Base-by-base conservation (phyloP, 495 filamentous ascomycete genomes). In the Aspergillus haitiensis region DNA sequence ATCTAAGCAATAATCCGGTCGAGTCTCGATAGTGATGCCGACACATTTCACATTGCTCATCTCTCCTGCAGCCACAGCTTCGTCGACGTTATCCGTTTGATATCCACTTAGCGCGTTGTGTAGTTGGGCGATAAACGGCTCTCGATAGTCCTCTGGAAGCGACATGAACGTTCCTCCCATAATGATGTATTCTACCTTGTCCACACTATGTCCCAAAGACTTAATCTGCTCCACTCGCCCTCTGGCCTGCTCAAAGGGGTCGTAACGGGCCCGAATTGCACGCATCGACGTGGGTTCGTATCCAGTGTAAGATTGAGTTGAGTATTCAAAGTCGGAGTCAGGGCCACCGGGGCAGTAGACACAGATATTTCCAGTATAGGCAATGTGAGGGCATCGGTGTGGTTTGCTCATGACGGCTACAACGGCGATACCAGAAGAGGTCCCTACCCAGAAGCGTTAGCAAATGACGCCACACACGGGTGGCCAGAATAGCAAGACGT, bases 121-220 rank as follows among this genome's bases (percentile, higher is more conserved):
- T 53, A 98, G 82, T 64, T 96, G 92, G 8, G 92, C 88, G 52
- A 98, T 95, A 66, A 98, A 98, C 37, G 88, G 83, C 46, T 98
- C 89, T 33, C 94, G 81, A 70, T 98, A 98, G 10, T 86, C 83
- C 66, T 92, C 86, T 4, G 94, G 84, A 13, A 98, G 75, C 0
- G 93, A 97, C 94, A 98, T 98, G 72, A 98, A 98, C 1, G 94
- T 98, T 58, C 94, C 94, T 58, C 94, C 94, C 94, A 98, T 98
- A 64, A 98, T 96, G 69, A 98, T 98, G 70, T 97, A 98, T 77
- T 98, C 94, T 3, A 98, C 94, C 69, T 98, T 98, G 73, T 98
- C 94, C 35, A 98, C 94, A 58, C 90, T 95, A 75, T 98, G 94
- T 1, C 94, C 94, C 15, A 98, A 79, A 5, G 89, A 85, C 70